phyloP scores from a whole-genome alignment of 352 stramenopile genomes.

The Salisapilia sapeloensis region DNA sequence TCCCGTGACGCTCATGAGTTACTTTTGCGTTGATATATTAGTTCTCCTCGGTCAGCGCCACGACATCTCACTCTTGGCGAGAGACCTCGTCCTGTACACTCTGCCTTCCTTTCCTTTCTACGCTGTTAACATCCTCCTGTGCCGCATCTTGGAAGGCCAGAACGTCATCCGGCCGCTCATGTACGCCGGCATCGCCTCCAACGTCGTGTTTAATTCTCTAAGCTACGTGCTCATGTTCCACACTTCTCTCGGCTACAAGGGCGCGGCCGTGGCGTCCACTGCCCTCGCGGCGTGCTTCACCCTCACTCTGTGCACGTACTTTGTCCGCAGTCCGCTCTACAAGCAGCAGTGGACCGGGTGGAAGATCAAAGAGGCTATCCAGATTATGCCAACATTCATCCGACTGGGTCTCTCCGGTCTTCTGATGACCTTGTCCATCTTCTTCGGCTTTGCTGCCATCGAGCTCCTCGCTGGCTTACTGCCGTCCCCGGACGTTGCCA shows the following conservation, averaged over 20 bases:
- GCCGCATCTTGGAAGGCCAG: constrained; percentile 74
- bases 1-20: constrained; percentile 36
- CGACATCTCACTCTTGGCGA: constrained; percentile 49
- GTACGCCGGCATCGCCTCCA: constrained; percentile 49
- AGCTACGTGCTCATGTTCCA: constrained; percentile 82
- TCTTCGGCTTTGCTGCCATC: constrained; percentile 63
- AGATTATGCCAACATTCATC: constrained; percentile 56
- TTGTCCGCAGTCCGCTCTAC: constrained; percentile 44
- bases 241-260: constrained; percentile 50
- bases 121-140: constrained; percentile 63
- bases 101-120: constrained; percentile 71
- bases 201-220: constrained; percentile 55
- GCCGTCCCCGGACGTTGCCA: constrained; percentile 54
- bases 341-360: constrained; percentile 64
- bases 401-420: constrained; percentile 62
- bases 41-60: constrained; percentile 45
- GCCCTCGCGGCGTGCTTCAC: constrained; percentile 37
- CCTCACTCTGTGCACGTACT: constrained; percentile 40
- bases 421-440: constrained; percentile 79
- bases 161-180: constrained; percentile 78
- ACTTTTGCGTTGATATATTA: constrained; percentile 63
- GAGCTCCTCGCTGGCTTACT: constrained; percentile 58
- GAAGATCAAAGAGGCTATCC: constrained; percentile 35
- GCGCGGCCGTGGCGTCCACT: constrained; percentile 53
- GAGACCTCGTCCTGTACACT: constrained; percentile 42